These are phyloP conservation scores for Phytophthora niederhauseri DNA, from an alignment of 352 stramenopile species.

Conservation along the genomic window DNA sequence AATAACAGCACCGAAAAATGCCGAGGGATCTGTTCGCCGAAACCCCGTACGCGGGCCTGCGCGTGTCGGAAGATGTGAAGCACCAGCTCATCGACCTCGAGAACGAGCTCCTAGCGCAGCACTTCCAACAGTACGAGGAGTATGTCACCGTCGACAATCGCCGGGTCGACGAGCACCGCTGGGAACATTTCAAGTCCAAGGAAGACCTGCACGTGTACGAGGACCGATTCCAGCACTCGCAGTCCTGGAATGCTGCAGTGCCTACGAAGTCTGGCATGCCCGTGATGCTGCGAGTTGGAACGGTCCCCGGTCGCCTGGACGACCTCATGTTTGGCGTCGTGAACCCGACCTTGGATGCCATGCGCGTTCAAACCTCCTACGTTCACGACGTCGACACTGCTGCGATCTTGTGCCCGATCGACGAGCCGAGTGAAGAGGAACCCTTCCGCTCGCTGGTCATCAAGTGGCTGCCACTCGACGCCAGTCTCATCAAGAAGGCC, in stretches of 20 bases:
- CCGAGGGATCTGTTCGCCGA: slow-evolving; percentile 25
- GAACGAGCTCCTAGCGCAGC: slow-evolving; percentile 31
- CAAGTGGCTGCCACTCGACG: slow-evolving; percentile 45
- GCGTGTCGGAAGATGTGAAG: slow-evolving; percentile 28
- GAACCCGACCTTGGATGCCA: slow-evolving; percentile 33
- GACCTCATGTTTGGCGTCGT: slow-evolving; percentile 47
- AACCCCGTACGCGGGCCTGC: slow-evolving; percentile 36
- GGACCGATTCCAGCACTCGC: slow-evolving; percentile 19
- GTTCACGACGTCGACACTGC: slow-evolving; percentile 30
- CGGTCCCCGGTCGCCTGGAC: slow-evolving; percentile 25
- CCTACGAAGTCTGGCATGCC: slow-evolving; percentile 9
- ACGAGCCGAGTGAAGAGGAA: slow-evolving; percentile 20
- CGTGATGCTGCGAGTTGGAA: slow-evolving; percentile 32
- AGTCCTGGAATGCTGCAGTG: neutral
- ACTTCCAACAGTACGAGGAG: slow-evolving; percentile 49
- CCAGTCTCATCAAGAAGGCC: slow-evolving; percentile 36
- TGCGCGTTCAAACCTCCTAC: slow-evolving; percentile 43
- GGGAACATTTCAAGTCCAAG: slow-evolving; percentile 51
- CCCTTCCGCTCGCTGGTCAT: slow-evolving; percentile 36
- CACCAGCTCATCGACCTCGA: slow-evolving; percentile 39
- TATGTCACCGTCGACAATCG: slow-evolving; percentile 36
- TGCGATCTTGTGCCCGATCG: slow-evolving; percentile 34
- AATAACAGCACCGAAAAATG: slow-evolving; percentile 19
- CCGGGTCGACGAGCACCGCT: slow-evolving; percentile 41
- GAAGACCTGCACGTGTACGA: slow-evolving; percentile 53